A percentile compares a stretch with the other conserved stretches of the same genome.
Evolutionary conservation across 75 land plant genomes (phyloP).

Genomic region (Larix kaempferi): DNA sequence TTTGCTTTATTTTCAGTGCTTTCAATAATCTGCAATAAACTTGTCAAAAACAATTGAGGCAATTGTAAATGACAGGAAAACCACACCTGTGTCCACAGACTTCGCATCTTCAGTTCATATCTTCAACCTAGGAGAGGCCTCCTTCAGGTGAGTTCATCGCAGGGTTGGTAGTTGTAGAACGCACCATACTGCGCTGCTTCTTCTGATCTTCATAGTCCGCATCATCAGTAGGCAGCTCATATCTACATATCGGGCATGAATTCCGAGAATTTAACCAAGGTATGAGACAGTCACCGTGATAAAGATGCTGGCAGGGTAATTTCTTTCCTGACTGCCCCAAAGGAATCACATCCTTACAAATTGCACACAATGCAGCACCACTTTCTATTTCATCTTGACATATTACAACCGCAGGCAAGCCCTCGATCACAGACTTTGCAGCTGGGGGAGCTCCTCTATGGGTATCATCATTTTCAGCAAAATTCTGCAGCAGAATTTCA

Average conservation of each 20-base stretch:
- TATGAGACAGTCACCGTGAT: conserved; percentile 65
- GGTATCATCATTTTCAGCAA: conserved; percentile 39
- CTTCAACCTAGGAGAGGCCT: conserved; percentile 4
- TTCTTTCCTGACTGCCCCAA: conserved; percentile 37
- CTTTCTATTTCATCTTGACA: conserved; percentile 22
- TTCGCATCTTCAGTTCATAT: not conserved
- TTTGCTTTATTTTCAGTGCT: not conserved
- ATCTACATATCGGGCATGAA: conserved; percentile 75
- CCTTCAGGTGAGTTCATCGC: conserved; percentile 4
- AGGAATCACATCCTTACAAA: conserved; percentile 57
- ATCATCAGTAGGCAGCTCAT: conserved; percentile 78
- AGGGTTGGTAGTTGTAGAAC: not conserved
- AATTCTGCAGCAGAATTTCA: conserved; percentile 39
- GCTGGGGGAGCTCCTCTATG: conserved; percentile 70
- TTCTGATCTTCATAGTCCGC: conserved; percentile 64
- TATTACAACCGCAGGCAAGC: conserved; percentile 33
- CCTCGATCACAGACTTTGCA: conserved; percentile 51
- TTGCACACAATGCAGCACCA: conserved; percentile 38
- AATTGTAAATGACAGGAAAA: conserved; percentile 5
- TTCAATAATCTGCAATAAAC: conserved; percentile 2
- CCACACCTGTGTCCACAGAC: conserved; percentile 2
- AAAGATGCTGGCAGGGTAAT: conserved; percentile 75
- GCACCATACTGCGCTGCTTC: conserved; percentile 12
- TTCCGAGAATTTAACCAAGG: conserved; percentile 69
- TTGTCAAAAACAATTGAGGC: conserved; percentile 3